These are phyloP conservation scores for Ophiostoma australiae DNA, from an alignment of 2,329 filamentous ascomycete species.

Conservation along the genomic window DNA sequence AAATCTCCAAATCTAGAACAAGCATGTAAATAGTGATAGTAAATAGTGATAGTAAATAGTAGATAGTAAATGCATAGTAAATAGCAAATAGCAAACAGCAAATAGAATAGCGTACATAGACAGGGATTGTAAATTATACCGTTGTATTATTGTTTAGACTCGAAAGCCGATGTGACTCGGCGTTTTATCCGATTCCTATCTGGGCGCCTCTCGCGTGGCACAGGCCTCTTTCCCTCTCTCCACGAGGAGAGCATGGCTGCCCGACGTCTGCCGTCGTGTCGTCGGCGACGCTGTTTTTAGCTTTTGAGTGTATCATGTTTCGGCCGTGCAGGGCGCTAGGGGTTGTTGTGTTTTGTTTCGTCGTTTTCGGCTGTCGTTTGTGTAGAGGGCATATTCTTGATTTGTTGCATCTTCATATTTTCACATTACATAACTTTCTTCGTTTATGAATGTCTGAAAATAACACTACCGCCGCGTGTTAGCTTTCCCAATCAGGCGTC, in stretches of 20 bases:
- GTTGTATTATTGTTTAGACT: constrained; percentile 10
- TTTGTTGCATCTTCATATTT: background rate
- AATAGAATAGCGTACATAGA: background rate
- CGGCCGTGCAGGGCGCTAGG: background rate
- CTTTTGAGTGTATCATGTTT: constrained; percentile 6
- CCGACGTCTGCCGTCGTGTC: background rate
- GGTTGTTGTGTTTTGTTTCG: constrained; percentile 9
- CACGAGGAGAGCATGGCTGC: background rate
- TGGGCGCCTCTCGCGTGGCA: constrained; percentile 28
- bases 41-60: too few relatives aligned
- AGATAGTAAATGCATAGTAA: too few relatives aligned
- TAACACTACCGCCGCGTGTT: background rate
- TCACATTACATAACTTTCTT: background rate
- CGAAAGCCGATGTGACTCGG: background rate
- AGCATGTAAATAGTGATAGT: background rate
- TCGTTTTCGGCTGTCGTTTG: background rate
- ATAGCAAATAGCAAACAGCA: too few relatives aligned
- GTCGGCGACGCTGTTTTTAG: constrained; percentile 1
- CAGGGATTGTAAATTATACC: constrained; percentile 11
- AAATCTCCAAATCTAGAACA: background rate
- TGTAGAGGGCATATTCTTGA: background rate
- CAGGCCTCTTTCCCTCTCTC: constrained; percentile 1
- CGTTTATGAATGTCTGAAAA: background rate
- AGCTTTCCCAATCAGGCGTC: background rate
- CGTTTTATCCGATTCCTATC: constrained; percentile 5